Base-by-base conservation (phyloP, 2,329 filamentous ascomycete genomes). In the Leptoxyphium fumago region DNA sequence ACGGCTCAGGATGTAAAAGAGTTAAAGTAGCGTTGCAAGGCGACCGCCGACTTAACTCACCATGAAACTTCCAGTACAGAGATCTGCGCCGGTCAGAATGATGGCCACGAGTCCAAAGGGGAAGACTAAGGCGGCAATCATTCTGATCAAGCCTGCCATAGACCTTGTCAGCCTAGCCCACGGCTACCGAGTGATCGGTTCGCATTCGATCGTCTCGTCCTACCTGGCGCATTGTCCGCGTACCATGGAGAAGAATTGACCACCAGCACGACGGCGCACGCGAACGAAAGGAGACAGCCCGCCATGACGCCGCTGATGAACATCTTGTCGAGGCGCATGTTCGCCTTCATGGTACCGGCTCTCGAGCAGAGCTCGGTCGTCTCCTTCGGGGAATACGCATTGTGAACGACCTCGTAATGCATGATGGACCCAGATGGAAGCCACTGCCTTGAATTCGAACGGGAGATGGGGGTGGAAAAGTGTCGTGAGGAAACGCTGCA, bases 241-340 rank as follows among this genome's bases (percentile, higher is more conserved):
- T 53, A 59, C 56, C 56, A 59, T 4, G 54, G 50, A 5, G 55
- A 41, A 1, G 55, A 50, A 36, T 55, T 54, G 4, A 49, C 52
- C 10, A 29, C 43, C 13, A 74, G 57, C 0, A 61, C 54, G 2
- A 68, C 65, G 0, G 67, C 71, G 38, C 66, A 69, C 5, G 67
- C 72, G 48, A 77, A 74, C 2, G 68, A 63, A 1, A 76, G 58
- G 5, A 76, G 56, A 44, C 66, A 66, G 0, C 73, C 73, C 4
- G 71, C 71, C 39, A 71, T 68, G 36, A 74, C 64, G 3, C 67
- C 59, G 46, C 68, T 72, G 39, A 72, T 51, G 49, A 75, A 73
- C 36, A 74, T 61, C 49, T 74, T 75, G 52, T 73, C 67, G 3
- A 68, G 57, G 9, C 70, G 63, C 68, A 71, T 74, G 44, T 69